Evolutionary conservation across 2,329 filamentous ascomycete species (phyloP), one percentile per base, ranked within the genome.

Genomic region (Aureobasidium lini): DNA sequence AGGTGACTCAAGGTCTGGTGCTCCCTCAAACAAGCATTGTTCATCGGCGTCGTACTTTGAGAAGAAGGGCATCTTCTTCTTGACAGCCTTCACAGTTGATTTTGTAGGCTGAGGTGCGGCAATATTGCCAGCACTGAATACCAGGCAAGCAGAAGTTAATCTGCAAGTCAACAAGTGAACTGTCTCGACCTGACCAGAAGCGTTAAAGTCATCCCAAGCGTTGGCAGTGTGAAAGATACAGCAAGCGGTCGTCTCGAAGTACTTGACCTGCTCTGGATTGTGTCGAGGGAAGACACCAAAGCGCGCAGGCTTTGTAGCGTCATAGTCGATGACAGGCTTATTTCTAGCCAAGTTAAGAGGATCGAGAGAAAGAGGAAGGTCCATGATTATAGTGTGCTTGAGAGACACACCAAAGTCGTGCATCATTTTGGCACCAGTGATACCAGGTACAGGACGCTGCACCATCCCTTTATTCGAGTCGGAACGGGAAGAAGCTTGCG

Each of bases 161-260:
- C 87, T 81, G 63, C 86, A 89, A 1, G 81, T 82, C 1, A 89
- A 75, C 66, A 89, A 79, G 65, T 85, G 84, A 4, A 89, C 83
- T 0, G 76, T 73, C 15, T 66, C 66, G 0, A 75, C 65, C 60
- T 73, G 61, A 10, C 67, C 66, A 18, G 68, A 64, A 1, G 66
- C 29, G 1, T 69, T 63, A 4, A 79, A 77, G 7, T 65, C 62
- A 56, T 88, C 84, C 87, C 86, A 90, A 1, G 82, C 82, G 64
- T 88, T 89, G 0, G 84, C 86, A 0, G 85, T 87, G 65, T 89
- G 87, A 62, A 89, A 88, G 46, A 89, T 86, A 65, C 84, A 84
- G 65, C 84, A 89, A 6, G 84, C 77, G 10, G 80, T 79, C 0
- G 85, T 88, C 70, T 86, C 81, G 62, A 86, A 89, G 85, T 86